Evolutionary conservation across 371 early-diverging fungal genomes (phyloP), one percentile per base, ranked within the genome.

Genomic region (Thermomucor indicae-seudaticae): DNA sequence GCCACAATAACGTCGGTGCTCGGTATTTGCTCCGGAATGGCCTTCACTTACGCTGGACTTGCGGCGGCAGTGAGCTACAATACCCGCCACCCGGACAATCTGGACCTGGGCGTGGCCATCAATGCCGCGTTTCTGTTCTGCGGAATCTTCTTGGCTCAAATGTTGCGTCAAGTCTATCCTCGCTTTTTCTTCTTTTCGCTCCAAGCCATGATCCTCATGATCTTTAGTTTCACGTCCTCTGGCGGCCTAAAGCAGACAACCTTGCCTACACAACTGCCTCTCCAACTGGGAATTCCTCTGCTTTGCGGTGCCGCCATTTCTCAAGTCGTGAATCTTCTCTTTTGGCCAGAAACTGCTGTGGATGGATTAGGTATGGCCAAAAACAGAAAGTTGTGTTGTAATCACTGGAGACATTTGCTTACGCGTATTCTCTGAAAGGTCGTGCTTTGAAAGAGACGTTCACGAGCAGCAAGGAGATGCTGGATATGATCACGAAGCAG

Each of bases 281-380:
- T 61, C 1, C 31, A 51, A 6, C 53, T 57, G 30, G 66, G 58
- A 4, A 39, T 61, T 14, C 62, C 66, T 2, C 35, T 66, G n/a
- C 24, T 56, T 12, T 28, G 41, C 14, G 66, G 66, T 10, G 56
- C 58, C n/a, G 59, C 53, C 6, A 39, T 66, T 14, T 55, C 61
- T 11, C 49, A 73, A 10, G 37, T 67, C 2, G 65, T 71, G 31
- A 77, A 77, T 43, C 39, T 77, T 1, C 23, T 64, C 7, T 43
- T 65, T n/a, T 77, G 77, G 77, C 73, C 71, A 20, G 77, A 77
- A 48, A 66, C 77, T 5, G 77, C 77, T 8, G 67, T 72, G 0
- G 73, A 77, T 44, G 77, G 77, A 7, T 45, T 77, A 44, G 58
- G 60, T 62, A 62, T 51, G 42, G 20, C n/a, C 23, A 34, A 34